Percentiles rank a stretch among this genome's conserved stretches.
Conservation (phyloP, 208 protist species). For the Crithidia brevicula region DNA sequence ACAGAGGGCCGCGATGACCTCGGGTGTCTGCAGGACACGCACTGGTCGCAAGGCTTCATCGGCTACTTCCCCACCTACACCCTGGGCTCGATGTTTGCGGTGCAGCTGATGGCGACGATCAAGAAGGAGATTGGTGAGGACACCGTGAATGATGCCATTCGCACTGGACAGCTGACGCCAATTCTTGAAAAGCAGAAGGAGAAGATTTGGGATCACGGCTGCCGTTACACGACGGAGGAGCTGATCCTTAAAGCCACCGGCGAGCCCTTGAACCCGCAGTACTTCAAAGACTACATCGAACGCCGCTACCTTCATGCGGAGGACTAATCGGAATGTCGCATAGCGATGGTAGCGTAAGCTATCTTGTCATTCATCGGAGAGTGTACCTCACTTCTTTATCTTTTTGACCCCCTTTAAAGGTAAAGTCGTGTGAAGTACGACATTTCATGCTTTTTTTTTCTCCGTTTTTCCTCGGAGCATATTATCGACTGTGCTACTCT, state of each 20-base stretch:
- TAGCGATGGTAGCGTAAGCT: no score
- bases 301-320: constrained; percentile 55
- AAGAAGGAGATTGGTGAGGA: constrained; percentile 48
- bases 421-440: no score
- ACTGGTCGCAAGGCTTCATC: constrained; percentile 72
- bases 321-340: no score
- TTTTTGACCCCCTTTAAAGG: no score
- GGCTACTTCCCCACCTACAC: constrained; percentile 91
- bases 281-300: constrained; percentile 71
- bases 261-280: constrained; percentile 66
- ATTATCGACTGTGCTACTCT: no score
- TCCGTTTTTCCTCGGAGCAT: no score
- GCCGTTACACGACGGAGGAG: constrained; percentile 52
- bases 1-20: constrained; percentile 63
- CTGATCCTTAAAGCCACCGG: constrained; percentile 72
- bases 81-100: constrained; percentile 75
- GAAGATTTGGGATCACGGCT: constrained; percentile 59
- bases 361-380: no score
- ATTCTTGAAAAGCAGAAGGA: constrained; percentile 56
- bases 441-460: no score
- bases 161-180: constrained; percentile 47
- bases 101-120: constrained; percentile 65
- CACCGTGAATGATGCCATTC: constrained; percentile 42
- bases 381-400: constrained; percentile 23
- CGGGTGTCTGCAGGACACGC: constrained; percentile 83